These are phyloP conservation scores for Exserohilum turcica DNA, from an alignment of 2,329 filamentous ascomycete genomes.

Conservation along the genomic window DNA sequence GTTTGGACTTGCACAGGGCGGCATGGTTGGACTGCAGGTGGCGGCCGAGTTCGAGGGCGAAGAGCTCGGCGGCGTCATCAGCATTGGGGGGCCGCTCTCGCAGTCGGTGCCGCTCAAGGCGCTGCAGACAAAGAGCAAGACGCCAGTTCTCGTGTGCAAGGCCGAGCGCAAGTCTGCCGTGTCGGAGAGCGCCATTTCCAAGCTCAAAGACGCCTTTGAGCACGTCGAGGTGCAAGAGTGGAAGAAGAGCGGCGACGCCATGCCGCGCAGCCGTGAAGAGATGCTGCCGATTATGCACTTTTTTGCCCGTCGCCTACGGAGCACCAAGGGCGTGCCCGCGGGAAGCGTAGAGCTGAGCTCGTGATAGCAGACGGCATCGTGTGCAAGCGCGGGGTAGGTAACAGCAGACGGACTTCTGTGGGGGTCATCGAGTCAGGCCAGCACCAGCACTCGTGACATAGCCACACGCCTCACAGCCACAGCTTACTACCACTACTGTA, in stretches of 20 bases:
- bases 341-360: slow-evolving; percentile 55
- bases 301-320: slow-evolving; percentile 68
- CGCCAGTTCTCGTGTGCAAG: slow-evolving; percentile 67
- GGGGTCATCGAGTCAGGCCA: background rate
- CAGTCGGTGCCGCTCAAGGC: slow-evolving; percentile 34
- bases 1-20: slow-evolving; percentile 63
- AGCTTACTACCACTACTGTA: too few relatives aligned
- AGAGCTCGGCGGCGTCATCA: slow-evolving; percentile 64
- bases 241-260: slow-evolving; percentile 70
- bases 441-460: background rate
- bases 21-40: slow-evolving; percentile 58
- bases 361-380: background rate
- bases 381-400: slow-evolving; percentile 14
- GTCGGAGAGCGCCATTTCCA: slow-evolving; percentile 66
- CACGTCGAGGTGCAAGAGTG: slow-evolving; percentile 48
- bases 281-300: slow-evolving; percentile 90
- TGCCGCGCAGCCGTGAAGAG: slow-evolving; percentile 84
- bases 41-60: slow-evolving; percentile 44
- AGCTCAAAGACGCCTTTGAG: slow-evolving; percentile 68
- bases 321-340: slow-evolving; percentile 58
- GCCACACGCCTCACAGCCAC: background rate
- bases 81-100: slow-evolving; percentile 66
- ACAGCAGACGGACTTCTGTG: background rate
- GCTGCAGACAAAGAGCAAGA: slow-evolving; percentile 60
- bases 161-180: slow-evolving; percentile 59